phyloP scores from a whole-genome alignment of 805 yeast species.

The Nakazawaea pomicola region DNA sequence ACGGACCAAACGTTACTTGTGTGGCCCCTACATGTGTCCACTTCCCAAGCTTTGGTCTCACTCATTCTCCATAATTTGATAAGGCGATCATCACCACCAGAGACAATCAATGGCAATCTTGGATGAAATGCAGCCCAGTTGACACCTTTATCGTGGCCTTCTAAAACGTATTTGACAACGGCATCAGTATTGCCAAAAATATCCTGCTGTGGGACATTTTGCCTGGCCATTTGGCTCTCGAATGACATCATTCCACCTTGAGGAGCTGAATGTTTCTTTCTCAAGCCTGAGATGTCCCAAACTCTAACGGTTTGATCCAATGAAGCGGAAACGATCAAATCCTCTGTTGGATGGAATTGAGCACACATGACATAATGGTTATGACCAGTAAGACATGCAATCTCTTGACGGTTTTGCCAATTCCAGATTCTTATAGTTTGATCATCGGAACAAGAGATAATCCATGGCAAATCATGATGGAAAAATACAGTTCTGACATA shows the following conservation, averaged over 20 bases:
- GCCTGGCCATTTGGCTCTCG: conserved; percentile 51
- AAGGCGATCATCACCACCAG: conserved; percentile 94
- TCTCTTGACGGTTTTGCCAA: conserved; percentile 98
- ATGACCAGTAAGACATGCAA: conserved; percentile 96
- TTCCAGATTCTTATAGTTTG: conserved; percentile 99
- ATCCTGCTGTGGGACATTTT: conserved; percentile 79
- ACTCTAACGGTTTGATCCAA: conserved; percentile 98
- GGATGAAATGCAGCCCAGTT: conserved; percentile 99
- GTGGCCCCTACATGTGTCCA: conserved; percentile 97
- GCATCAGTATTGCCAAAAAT: conserved; percentile 94
- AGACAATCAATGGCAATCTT: conserved; percentile 86
- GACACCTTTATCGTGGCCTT: conserved; percentile 98
- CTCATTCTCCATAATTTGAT: conserved; percentile 97
- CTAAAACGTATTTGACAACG: conserved; percentile 89
- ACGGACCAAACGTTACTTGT: conserved; percentile 88
- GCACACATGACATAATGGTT: conserved; percentile 98
- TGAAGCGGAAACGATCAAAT: conserved; percentile 90
- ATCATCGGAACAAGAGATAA: conserved; percentile 92
- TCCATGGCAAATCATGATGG: conserved; percentile 97
- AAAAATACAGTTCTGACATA: conserved; percentile 91
- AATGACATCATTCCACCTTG: conserved; percentile 37
- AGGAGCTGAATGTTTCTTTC: conserved; percentile 89
- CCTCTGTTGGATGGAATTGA: conserved; percentile 94
- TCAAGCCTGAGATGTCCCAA: conserved; percentile 95
- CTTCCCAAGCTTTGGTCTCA: conserved; percentile 98